A percentile compares a stretch with the other conserved stretches of the same genome.
Evolutionary conservation across 305 asterid genomes (phyloP).

Genomic region (Fraxinus sp.): DNA sequence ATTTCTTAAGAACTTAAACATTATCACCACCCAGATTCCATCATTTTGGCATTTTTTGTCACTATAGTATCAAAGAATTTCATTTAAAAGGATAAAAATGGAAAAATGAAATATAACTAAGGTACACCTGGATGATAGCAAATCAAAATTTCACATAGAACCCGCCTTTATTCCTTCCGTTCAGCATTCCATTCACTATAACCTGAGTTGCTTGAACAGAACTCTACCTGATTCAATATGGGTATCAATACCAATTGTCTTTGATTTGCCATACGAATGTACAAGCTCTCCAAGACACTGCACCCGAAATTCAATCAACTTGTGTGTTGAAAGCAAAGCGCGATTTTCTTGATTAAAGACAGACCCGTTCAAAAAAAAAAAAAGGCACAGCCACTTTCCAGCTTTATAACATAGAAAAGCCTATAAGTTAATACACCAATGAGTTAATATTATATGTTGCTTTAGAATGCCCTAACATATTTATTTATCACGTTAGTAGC

Average conservation of each 20-base stretch:
- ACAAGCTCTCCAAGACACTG: background rate
- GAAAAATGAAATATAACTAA: background rate
- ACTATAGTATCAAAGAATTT: background rate
- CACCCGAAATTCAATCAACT: background rate
- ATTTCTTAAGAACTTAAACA: constrained; percentile 4
- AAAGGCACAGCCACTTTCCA: background rate
- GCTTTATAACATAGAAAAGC: background rate
- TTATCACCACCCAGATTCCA: background rate
- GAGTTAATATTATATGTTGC: background rate
- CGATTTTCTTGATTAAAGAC: background rate
- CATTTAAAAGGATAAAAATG: background rate
- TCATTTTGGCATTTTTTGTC: background rate
- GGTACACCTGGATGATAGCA: background rate
- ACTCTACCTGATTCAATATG: background rate
- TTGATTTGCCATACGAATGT: background rate
- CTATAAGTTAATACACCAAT: background rate
- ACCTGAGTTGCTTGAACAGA: background rate
- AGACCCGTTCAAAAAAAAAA: background rate
- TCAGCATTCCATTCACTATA: background rate
- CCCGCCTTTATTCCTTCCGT: background rate
- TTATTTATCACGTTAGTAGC: background rate
- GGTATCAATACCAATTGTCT: background rate
- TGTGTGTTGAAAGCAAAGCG: background rate
- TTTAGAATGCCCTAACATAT: background rate
- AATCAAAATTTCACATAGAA: background rate